Percentiles rank a stretch among this genome's conserved stretches.
These are phyloP conservation scores for Elsinoe perseae DNA, from an alignment of 2,329 filamentous ascomycete species.

Conservation along the genomic window DNA sequence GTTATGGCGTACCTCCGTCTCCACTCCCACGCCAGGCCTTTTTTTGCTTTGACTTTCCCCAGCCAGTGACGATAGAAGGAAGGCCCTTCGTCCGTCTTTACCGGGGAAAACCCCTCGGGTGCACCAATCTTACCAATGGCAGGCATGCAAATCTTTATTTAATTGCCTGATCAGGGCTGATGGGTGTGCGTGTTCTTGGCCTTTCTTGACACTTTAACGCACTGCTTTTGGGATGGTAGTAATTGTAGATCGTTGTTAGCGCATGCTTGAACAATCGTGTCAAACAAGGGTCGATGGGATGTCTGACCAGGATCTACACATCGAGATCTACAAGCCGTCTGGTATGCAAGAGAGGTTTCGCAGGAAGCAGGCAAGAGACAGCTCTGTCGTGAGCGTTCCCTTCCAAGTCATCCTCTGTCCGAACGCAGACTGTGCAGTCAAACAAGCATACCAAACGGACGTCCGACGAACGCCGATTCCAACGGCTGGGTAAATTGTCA, in stretches of 20 bases:
- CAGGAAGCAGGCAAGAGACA: not conserved
- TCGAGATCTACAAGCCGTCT: not conserved
- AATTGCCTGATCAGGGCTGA: not conserved
- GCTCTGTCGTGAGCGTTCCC: not conserved
- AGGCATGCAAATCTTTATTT: not conserved
- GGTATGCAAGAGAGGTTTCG: not conserved
- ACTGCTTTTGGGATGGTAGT: not conserved
- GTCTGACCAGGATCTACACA: conserved; percentile 3
- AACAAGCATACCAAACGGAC: conserved; percentile 10
- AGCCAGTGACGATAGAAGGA: not conserved
- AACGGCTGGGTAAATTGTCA: conserved; percentile 11
- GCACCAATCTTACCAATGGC: not conserved
- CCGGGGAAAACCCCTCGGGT: not conserved
- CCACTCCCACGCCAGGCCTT: conserved; percentile 4
- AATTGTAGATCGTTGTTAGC: not conserved
- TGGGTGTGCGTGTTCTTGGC: not conserved
- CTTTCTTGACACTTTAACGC: not conserved
- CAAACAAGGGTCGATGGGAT: not conserved
- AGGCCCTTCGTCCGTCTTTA: not conserved
- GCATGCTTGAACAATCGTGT: not conserved
- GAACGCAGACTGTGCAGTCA: not conserved
- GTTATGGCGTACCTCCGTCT: not conserved
- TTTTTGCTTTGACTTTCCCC: not conserved
- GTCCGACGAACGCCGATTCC: not conserved
- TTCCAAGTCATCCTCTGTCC: not conserved